A percentile compares a stretch with the other conserved stretches of the same genome.
These are phyloP conservation scores for Nakataea oryzae DNA, from an alignment of 2,329 filamentous ascomycete genomes.

Conservation along the genomic window DNA sequence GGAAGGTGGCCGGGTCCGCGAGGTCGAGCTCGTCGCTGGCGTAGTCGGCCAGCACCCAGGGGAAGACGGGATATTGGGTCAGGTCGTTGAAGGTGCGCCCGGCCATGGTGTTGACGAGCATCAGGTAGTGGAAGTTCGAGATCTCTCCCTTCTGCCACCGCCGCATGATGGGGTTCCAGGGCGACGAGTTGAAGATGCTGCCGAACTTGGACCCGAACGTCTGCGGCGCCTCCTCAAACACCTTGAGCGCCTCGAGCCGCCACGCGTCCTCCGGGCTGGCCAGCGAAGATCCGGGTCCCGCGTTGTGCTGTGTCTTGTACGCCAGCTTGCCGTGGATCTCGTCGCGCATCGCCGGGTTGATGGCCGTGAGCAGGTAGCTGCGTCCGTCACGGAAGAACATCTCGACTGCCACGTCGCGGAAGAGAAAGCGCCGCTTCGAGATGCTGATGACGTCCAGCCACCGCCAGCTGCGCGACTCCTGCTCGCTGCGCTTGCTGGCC, in stretches of 20 bases:
- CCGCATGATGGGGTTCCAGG: constrained; percentile 75
- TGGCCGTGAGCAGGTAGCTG: constrained; percentile 84
- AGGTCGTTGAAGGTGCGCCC: constrained; percentile 95
- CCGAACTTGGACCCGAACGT: constrained; percentile 79
- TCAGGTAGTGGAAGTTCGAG: constrained; percentile 97
- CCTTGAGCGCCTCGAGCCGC: constrained; percentile 77
- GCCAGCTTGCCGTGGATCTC: constrained; percentile 70
- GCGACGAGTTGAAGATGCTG: constrained; percentile 77
- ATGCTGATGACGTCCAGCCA: constrained; percentile 93
- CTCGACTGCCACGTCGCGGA: constrained; percentile 92
- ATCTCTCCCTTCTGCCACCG: constrained; percentile 91
- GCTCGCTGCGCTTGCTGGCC: constrained; percentile 43
- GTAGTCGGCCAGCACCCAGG: constrained; percentile 94
- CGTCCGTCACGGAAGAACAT: constrained; percentile 95
- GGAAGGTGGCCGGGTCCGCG: constrained; percentile 71
- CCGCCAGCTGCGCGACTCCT: constrained; percentile 82
- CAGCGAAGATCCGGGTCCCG: constrained; percentile 50
- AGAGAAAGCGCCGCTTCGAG: constrained; percentile 89
- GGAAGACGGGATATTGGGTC: constrained; percentile 96
- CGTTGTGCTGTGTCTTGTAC: constrained; percentile 70
- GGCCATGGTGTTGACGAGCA: constrained; percentile 97
- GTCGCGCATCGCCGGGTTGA: constrained; percentile 63
- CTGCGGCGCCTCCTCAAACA: constrained; percentile 47
- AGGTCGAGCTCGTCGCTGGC: constrained; percentile 87
- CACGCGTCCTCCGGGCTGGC: constrained; percentile 80